Conservation (phyloP, 345 rosid genomes). For the Eucalyptus lansdowneana region DNA sequence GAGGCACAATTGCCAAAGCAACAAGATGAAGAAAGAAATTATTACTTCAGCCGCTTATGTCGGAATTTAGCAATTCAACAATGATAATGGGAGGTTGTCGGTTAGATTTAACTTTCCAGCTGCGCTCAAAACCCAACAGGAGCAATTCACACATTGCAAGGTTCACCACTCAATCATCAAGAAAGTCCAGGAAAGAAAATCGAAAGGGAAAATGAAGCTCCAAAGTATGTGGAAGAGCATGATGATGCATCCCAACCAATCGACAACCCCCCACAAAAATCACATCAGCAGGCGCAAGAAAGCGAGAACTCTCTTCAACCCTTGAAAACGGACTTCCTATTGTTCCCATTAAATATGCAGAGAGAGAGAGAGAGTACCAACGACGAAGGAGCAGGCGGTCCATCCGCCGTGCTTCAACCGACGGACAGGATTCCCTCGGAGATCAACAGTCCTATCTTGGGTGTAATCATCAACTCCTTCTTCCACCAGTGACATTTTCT, state of each 20-base stretch:
- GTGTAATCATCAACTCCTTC: constrained; percentile 47
- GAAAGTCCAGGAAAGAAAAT: not conserved
- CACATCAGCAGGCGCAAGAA: not conserved
- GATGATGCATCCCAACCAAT: not conserved
- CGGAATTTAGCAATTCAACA: not conserved
- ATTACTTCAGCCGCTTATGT: not conserved
- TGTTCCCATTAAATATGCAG: not conserved
- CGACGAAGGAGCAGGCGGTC: constrained; percentile 76
- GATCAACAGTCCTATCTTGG: constrained; percentile 85
- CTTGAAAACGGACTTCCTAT: not conserved
- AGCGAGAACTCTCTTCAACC: not conserved
- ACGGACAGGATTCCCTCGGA: constrained; percentile 63
- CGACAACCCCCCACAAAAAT: not conserved
- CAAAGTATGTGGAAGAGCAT: not conserved
- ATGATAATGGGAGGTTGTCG: not conserved
- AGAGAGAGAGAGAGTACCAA: constrained; percentile 28
- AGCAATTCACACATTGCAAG: not conserved
- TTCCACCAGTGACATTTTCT: constrained; percentile 1
- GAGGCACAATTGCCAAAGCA: not conserved
- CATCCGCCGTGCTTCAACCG: constrained; percentile 73
- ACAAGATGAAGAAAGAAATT: not conserved
- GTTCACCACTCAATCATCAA: not conserved
- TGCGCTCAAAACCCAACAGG: not conserved
- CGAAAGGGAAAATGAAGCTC: not conserved
- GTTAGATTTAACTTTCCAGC: not conserved